Conservation (phyloP, 1,139 yeast species). For the Pichia cactophila region DNA sequence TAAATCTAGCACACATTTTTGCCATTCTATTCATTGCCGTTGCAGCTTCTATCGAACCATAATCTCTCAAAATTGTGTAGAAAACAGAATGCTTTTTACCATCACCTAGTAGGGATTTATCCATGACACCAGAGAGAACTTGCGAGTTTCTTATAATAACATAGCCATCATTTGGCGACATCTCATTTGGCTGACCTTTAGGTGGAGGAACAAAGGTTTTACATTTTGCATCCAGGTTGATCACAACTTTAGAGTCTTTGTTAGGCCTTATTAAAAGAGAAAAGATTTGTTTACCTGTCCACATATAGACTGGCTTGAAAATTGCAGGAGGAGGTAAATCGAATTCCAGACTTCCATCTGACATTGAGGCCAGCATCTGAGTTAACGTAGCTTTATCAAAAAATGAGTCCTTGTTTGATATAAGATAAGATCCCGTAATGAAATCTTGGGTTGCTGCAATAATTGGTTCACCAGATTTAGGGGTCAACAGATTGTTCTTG, state of each 20-base stretch:
- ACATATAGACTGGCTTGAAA: constrained; percentile 75
- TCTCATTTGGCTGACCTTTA: constrained; percentile 66
- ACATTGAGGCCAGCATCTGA: constrained; percentile 89
- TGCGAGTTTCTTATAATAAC: constrained; percentile 86
- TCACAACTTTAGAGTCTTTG: constrained; percentile 62
- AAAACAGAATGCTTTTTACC: constrained; percentile 97
- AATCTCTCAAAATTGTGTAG: constrained; percentile 88
- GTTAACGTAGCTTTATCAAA: constrained; percentile 80
- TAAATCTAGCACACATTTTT: constrained; percentile 85
- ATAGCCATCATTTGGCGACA: constrained; percentile 97
- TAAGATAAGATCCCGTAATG: constrained; percentile 90
- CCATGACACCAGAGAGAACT: constrained; percentile 91
- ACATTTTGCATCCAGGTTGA: constrained; percentile 90
- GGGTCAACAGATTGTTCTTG: constrained; percentile 86
- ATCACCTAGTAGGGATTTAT: constrained; percentile 91
- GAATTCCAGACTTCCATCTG: constrained; percentile 80
- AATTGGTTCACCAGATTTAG: constrained; percentile 97
- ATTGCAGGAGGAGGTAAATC: constrained; percentile 96
- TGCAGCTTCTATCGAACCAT: constrained; percentile 94
- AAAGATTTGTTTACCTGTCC: constrained; percentile 98
- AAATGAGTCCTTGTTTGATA: constrained; percentile 89
- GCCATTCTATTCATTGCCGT: constrained; percentile 98
- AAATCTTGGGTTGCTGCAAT: constrained; percentile 99
- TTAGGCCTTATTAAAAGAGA: constrained; percentile 83
- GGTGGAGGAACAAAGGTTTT: constrained; percentile 79